Base-by-base conservation (phyloP, 2,329 filamentous ascomycete species). In the Arthrobotrys pseudoclavata region DNA sequence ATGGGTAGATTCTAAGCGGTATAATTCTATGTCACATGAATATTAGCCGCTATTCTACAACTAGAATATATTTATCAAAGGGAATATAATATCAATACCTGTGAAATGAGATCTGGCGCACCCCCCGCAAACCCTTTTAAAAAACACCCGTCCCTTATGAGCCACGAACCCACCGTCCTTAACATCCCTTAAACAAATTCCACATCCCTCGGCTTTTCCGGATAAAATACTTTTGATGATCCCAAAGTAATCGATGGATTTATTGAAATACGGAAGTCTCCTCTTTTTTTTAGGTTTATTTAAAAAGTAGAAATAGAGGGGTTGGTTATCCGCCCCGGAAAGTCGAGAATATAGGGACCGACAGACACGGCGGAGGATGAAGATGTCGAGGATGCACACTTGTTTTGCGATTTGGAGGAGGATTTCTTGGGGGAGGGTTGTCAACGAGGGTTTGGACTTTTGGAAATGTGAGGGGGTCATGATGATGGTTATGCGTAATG, bases 271-370 rank as follows among this genome's bases (percentile, higher is more conserved):
- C n/a, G 53, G 31, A 22, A 75, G 69, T 6, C 63, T 45, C 9
- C n/a, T 45, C 10, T 20, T 45, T n/a, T 20, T 45, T 9, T 5
- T 45, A 18, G 47, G 47, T 12, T 66, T 57, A 42, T 66, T 64
- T 3, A 76, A 48, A 37, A 70, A 76, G 20, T 76, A 60, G 50
- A 53, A 67, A 57, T 68, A 76, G 1, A 76, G n/a, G 45, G 40
- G n/a, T 26, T 70, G 15, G 55, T 45, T 45, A 20, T 45, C 15
- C 42, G 2, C 42, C n/a, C 42, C 42, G n/a, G 15, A 18, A 20
- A 45, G 42, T 9, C 42, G 42, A 20, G n/a, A 24, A 62, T 70
- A 52, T 6, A 76, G 50, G 4, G 66, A 15, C 29, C 40, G 48
- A 47, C 71, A 76, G 26, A 52, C 52, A 31, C 48, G 57, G 5